Evolutionary conservation across 139 green algal genomes (phyloP).

Genomic region (Cymbomonas tetramitiformis): DNA sequence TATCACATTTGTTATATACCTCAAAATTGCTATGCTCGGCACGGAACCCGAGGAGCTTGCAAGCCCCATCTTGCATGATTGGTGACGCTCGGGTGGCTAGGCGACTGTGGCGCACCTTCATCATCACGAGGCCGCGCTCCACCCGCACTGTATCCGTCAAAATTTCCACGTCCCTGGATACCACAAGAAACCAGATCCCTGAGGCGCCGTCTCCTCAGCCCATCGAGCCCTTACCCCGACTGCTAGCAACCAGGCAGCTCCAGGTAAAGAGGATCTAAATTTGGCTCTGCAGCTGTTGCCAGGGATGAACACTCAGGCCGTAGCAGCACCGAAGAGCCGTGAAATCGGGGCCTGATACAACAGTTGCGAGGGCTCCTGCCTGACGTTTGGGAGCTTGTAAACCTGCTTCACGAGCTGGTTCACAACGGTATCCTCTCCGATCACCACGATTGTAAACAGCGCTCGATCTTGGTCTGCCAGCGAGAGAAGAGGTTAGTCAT

Average conservation of each 20-base stretch:
- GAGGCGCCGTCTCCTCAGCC: background rate
- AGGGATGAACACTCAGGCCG: too few species aligned
- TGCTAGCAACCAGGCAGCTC: too few species aligned
- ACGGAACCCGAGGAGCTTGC: too few species aligned
- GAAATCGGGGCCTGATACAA: background rate
- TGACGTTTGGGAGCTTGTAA: slow-evolving; percentile 89
- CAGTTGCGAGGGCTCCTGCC: slow-evolving; percentile 23
- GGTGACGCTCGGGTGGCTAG: too few species aligned
- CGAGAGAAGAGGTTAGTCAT: too few species aligned
- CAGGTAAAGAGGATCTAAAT: too few species aligned
- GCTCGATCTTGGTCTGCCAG: slow-evolving; percentile 80
- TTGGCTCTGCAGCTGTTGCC: too few species aligned
- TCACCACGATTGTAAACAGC: slow-evolving; percentile 88
- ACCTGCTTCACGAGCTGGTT: slow-evolving; percentile 54
- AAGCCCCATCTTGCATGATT: too few species aligned
- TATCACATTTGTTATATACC: too few species aligned
- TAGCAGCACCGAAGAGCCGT: background rate
- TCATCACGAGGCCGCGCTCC: slow-evolving; percentile 81
- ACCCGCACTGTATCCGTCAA: slow-evolving; percentile 59
- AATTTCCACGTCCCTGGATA: slow-evolving; percentile 85
- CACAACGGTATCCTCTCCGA: slow-evolving; percentile 35
- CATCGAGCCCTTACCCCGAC: too few species aligned
- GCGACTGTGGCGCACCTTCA: slow-evolving; percentile 80
- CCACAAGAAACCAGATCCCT: background rate
- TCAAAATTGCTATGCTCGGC: too few species aligned